A percentile compares a stretch with the other conserved stretches of the same genome.
These are phyloP conservation scores for Metschnikowia lochheadii DNA, from an alignment of 805 yeast genomes.

Conservation along the genomic window DNA sequence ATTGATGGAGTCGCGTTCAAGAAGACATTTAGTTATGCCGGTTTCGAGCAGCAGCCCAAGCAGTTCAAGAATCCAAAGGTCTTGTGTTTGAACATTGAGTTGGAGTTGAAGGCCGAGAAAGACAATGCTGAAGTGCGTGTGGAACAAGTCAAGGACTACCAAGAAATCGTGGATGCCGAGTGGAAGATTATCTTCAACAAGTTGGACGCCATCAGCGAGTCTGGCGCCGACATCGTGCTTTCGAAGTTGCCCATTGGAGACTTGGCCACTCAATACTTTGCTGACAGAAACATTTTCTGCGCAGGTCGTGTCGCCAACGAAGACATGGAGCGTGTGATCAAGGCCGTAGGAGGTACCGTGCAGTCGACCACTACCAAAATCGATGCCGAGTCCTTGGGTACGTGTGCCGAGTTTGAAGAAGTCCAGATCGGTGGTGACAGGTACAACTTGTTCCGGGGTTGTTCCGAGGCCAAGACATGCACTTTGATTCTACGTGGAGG, in stretches of 20 bases:
- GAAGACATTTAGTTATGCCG: slow-evolving; percentile 96
- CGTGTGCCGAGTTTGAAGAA: slow-evolving; percentile 69
- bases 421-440: slow-evolving; percentile 95
- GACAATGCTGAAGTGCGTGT: slow-evolving; percentile 98
- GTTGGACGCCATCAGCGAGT: slow-evolving; percentile 70
- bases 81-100: slow-evolving; percentile 81
- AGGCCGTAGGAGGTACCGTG: slow-evolving; percentile 90
- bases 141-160: slow-evolving; percentile 89
- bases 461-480: slow-evolving; percentile 90
- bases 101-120: slow-evolving; percentile 96
- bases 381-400: slow-evolving; percentile 54
- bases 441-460: slow-evolving; percentile 87
- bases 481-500: slow-evolving; percentile 94
- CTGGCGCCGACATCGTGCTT: slow-evolving; percentile 90
- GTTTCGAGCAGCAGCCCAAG: slow-evolving; percentile 98
- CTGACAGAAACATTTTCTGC: slow-evolving; percentile 93
- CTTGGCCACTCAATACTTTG: slow-evolving; percentile 97
- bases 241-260: slow-evolving; percentile 97
- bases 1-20: slow-evolving; percentile 95
- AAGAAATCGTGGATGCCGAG: slow-evolving; percentile 97
- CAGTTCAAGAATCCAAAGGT: slow-evolving; percentile 74
- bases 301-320: slow-evolving; percentile 91
- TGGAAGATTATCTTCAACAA: slow-evolving; percentile 91
- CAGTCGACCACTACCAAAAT: slow-evolving; percentile 75
- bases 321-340: slow-evolving; percentile 87